Percentiles rank a stretch among this genome's conserved stretches.
Conservation (phyloP, 2,329 filamentous ascomycete genomes). For the Pyricularia grisea region DNA sequence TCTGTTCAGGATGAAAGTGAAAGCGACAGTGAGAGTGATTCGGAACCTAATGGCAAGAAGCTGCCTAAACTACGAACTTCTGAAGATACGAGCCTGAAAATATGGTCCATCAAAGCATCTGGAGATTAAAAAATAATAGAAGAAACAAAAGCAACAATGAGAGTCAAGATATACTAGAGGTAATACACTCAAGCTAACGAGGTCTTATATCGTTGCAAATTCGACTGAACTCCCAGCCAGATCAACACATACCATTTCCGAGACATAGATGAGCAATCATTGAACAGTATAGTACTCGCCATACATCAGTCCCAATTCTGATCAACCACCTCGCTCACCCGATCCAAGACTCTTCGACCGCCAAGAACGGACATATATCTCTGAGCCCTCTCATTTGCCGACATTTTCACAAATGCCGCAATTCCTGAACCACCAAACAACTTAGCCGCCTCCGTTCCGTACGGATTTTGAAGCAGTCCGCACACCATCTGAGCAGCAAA, state of each 20-base stretch:
- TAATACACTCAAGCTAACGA: background rate
- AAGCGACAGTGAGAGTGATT: slow-evolving; percentile 5
- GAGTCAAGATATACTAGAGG: background rate
- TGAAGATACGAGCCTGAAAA: slow-evolving; percentile 33
- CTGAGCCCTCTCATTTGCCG: slow-evolving; percentile 32
- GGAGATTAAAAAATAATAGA: background rate
- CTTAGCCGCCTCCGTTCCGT: background rate
- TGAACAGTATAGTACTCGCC: background rate
- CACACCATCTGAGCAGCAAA: slow-evolving; percentile 62
- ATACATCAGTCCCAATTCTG: background rate
- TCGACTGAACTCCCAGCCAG: background rate
- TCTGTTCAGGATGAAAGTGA: slow-evolving; percentile 5
- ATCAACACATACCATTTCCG: background rate
- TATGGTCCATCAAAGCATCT: slow-evolving; percentile 22
- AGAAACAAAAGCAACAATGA: background rate
- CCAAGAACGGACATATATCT: slow-evolving; percentile 44
- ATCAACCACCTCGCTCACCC: slow-evolving; percentile 42
- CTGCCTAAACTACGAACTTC: background rate
- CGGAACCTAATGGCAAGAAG: slow-evolving; percentile 15
- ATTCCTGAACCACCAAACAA: slow-evolving; percentile 27
- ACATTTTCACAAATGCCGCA: slow-evolving; percentile 48
- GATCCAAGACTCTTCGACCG: slow-evolving; percentile 39
- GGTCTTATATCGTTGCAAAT: background rate
- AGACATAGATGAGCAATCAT: background rate
- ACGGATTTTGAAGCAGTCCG: slow-evolving; percentile 24